phyloP scores from a whole-genome alignment of 2,329 filamentous ascomycete species.

The Botrytis galanthina region DNA sequence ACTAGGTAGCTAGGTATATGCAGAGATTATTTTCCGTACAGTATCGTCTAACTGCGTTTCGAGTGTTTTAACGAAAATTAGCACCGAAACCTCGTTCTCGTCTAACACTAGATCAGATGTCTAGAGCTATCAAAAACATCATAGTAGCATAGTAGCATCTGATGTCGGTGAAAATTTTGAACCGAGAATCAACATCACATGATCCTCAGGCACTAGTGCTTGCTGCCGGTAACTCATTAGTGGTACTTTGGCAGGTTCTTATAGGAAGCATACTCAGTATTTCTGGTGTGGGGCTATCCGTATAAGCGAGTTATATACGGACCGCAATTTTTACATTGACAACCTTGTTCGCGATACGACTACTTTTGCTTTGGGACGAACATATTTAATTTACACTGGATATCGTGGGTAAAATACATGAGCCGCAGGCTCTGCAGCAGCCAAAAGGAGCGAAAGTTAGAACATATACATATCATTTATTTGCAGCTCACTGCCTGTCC shows the following conservation, averaged over 20 bases:
- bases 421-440: neutral
- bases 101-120: neutral
- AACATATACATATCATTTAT: neutral
- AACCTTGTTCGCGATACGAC: neutral
- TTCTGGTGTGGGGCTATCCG: neutral
- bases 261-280: neutral
- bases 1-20: neutral
- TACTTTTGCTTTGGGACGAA: neutral
- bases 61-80: accelerated
- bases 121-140: neutral
- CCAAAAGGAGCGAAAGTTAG: neutral
- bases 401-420: accelerated
- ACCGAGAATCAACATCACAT: neutral
- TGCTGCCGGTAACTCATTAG: neutral
- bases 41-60: neutral
- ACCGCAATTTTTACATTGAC: neutral
- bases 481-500: neutral
- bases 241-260: neutral
- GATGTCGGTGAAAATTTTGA: neutral
- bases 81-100: neutral
- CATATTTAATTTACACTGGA: neutral
- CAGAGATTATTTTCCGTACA: neutral
- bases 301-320: neutral
- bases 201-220: neutral
- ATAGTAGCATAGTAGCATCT: neutral